Evolutionary conservation across 176 grass and related monocot species (phyloP), one percentile per base, ranked within the genome.

Genomic region (Lolium rigidum): DNA sequence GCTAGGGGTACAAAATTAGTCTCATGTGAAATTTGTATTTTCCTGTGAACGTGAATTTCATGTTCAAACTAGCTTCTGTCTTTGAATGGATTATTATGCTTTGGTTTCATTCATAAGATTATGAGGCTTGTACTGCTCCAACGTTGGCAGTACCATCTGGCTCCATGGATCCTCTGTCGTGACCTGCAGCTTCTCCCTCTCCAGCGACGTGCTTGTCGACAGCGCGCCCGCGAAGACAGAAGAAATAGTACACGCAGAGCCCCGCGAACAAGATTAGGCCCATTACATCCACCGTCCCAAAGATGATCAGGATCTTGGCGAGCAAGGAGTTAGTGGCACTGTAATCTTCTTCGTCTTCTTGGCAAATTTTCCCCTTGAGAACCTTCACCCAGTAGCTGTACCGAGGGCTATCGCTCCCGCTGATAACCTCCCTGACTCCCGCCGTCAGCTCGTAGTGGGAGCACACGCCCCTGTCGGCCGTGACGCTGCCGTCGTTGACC

Each of bases 321-420:
- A 90, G 44, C 73, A 6, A 0, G 35, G 55, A 22, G 73, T 13
- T 15, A 0, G 8, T 25, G 3, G 20, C 77, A 16, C 26, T 2
- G 26, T 62, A 56, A 1, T 60, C 52, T 4, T 50, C 77, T 2
- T 57, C 72, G 4, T 41, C 67, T 2, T 61, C 51, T 13, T 1
- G 16, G 39, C 11, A 49, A 4, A 4, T 49, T 3, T 10, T 70
- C 3, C 3, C 13, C 0, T 16, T 70, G 1, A 10, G 9, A 13
- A 64, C 16, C 79, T 90, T 90, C 73, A 83, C 84, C 84, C 73
- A 83, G 84, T 86, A 86, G 64, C 56, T 86, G 65, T 74, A 46
- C 74, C 74, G 28, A 6, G 25, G 72, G 47, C 72, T 50, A 1
- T 74, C 54, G 54, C 54, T 52, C 6, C 47, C 55, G 22, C 15